Conservation (phyloP, 1,284 basidiomycete genomes). For the Exsudoporus floridanus region DNA sequence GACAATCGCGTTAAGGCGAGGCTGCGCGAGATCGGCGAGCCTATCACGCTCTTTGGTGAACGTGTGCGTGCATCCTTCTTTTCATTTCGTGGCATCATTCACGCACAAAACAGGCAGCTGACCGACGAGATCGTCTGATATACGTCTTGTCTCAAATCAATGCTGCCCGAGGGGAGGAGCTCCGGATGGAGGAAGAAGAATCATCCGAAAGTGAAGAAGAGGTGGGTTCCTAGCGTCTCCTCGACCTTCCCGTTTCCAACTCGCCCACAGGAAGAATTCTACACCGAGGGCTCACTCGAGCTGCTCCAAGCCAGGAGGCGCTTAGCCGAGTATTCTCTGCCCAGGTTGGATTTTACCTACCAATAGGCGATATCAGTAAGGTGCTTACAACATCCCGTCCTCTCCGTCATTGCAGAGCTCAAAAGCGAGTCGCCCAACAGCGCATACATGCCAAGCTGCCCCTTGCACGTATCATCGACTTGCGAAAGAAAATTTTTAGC, state of each 20-base stretch:
- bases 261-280: slow-evolving; percentile 81
- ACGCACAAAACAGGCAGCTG: slow-evolving; percentile 60
- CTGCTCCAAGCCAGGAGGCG: slow-evolving; percentile 80
- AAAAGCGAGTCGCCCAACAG: slow-evolving; percentile 87
- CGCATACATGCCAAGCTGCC: slow-evolving; percentile 84
- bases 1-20: slow-evolving; percentile 88
- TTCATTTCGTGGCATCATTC: slow-evolving; percentile 18
- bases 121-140: slow-evolving; percentile 90
- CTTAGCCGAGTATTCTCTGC: slow-evolving; percentile 90
- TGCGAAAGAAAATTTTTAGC: slow-evolving; percentile 84
- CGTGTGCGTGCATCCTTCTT: slow-evolving; percentile 57
- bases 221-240: slow-evolving; percentile 41
- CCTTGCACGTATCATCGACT: slow-evolving; percentile 87
- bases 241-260: not conserved
- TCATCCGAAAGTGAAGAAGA: slow-evolving; percentile 75
- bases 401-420: slow-evolving; percentile 70
- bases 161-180: slow-evolving; percentile 73
- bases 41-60: slow-evolving; percentile 97
- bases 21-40: slow-evolving; percentile 90
- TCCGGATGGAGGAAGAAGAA: slow-evolving; percentile 67
- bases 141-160: slow-evolving; percentile 89
- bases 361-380: slow-evolving; percentile 55
- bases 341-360: slow-evolving; percentile 77
- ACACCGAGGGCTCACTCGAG: slow-evolving; percentile 86
- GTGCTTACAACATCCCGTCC: slow-evolving; percentile 67